Percentiles rank a stretch among this genome's conserved stretches.
Conservation (phyloP, 2,329 filamentous ascomycete genomes). For the Hymenoscyphus salicellus region DNA sequence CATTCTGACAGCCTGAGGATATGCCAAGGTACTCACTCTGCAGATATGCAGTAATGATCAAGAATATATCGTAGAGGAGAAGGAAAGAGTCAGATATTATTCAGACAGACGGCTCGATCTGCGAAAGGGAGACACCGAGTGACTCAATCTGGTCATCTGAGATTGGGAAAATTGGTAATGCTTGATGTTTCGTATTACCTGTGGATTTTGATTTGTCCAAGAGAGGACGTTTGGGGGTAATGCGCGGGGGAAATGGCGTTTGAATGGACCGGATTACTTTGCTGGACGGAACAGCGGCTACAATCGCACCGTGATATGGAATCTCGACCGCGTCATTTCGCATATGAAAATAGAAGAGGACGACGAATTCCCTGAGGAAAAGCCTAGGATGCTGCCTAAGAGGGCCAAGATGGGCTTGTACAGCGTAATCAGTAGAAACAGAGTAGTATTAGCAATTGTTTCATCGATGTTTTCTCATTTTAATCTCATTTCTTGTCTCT, state of each 20-base stretch:
- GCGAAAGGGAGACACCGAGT: neutral
- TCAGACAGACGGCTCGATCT: neutral
- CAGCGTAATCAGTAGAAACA: neutral
- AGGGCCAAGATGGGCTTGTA: no score
- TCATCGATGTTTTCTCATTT: neutral
- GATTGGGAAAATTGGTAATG: neutral
- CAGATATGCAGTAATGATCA: neutral
- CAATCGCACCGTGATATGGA: neutral
- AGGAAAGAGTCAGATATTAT: slow-evolving; percentile 3
- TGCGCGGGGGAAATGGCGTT: neutral
- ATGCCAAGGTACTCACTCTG: neutral
- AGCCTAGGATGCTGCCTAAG: neutral
- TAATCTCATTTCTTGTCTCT: neutral
- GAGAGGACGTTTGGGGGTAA: neutral
- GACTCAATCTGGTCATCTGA: neutral
- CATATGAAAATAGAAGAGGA: neutral
- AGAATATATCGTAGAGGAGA: neutral
- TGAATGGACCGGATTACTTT: neutral
- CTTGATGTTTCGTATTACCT: neutral
- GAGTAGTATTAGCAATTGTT: neutral
- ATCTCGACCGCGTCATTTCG: neutral
- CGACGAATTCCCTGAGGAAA: neutral
- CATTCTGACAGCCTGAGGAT: neutral
- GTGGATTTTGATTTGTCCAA: neutral
- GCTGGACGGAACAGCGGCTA: neutral